phyloP scores from a whole-genome alignment of 441 rosid genomes.

The Corymbia calophylla region DNA sequence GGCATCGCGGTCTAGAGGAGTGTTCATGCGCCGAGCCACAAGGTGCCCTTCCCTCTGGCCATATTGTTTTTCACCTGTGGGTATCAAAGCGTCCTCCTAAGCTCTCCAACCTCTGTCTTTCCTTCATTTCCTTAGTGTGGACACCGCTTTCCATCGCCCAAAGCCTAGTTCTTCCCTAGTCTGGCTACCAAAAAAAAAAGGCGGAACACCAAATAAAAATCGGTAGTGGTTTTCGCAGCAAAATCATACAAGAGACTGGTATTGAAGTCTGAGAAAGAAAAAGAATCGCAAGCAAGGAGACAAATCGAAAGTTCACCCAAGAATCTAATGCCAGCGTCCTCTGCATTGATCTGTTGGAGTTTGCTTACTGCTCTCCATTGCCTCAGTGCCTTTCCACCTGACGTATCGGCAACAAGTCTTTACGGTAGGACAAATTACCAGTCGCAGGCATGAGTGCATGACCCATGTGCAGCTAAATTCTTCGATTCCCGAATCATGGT shows the following conservation, averaged over 20 bases:
- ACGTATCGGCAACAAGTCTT: not conserved
- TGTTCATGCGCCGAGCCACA: not conserved
- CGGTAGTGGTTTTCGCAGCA: accelerated
- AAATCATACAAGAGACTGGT: not conserved
- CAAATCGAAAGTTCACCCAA: not conserved
- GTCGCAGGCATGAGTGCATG: not conserved
- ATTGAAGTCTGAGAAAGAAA: not conserved
- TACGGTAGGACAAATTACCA: not conserved
- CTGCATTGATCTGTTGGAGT: not conserved
- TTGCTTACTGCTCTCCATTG: not conserved
- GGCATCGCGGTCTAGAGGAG: not conserved
- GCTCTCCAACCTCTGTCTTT: not conserved
- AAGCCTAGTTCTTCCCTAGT: not conserved
- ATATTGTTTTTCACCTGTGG: too few relatives aligned
- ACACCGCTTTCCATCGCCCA: accelerated
- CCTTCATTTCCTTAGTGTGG: not conserved
- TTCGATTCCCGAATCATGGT: not conserved
- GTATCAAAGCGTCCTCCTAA: too few relatives aligned
- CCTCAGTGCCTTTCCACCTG: not conserved
- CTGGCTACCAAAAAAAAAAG: not conserved
- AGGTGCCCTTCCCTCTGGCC: not conserved
- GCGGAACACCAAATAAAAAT: not conserved
- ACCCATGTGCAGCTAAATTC: not conserved
- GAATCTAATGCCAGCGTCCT: not conserved
- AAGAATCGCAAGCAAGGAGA: not conserved